Evolutionary conservation across 108 stramenopile species (phyloP).

Genomic region (Hondaea fermentalgiana): DNA sequence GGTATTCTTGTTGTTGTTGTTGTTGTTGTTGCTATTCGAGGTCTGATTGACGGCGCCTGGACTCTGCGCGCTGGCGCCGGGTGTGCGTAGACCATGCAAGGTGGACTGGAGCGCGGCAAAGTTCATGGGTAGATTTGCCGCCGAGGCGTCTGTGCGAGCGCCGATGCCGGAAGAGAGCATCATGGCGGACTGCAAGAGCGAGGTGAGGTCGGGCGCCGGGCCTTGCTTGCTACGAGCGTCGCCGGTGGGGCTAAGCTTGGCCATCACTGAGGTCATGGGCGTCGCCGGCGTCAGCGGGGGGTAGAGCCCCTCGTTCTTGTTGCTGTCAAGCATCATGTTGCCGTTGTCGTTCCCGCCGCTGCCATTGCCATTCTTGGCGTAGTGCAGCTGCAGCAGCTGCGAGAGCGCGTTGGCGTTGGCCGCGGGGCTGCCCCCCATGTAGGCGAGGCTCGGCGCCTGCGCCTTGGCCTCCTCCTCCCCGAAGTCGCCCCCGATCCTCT

Average conservation of each 20-base stretch:
- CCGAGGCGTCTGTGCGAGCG: not conserved
- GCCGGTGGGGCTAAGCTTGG: not conserved
- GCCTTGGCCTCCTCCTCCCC: not conserved
- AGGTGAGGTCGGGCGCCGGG: not conserved
- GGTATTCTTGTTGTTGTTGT: too few species aligned
- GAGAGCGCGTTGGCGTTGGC: not conserved
- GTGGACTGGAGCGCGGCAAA: not conserved
- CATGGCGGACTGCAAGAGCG: not conserved
- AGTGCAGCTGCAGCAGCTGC: not conserved
- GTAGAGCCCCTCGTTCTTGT: not conserved
- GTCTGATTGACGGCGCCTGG: too few species aligned
- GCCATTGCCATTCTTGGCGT: not conserved
- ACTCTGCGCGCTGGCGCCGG: not conserved
- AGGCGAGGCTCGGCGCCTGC: not conserved
- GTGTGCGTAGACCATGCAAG: not conserved
- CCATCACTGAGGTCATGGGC: not conserved
- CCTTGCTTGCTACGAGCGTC: not conserved
- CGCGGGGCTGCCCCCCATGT: not conserved
- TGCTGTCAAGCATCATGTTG: not conserved
- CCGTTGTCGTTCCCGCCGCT: not conserved
- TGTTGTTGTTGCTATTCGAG: too few species aligned
- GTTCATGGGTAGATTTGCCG: not conserved
- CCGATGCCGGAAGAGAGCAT: not conserved
- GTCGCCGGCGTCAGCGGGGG: not conserved
- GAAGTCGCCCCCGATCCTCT: not conserved